Conservation (phyloP, 345 rosid genomes). For the Gynandropsis gynandra region DNA sequence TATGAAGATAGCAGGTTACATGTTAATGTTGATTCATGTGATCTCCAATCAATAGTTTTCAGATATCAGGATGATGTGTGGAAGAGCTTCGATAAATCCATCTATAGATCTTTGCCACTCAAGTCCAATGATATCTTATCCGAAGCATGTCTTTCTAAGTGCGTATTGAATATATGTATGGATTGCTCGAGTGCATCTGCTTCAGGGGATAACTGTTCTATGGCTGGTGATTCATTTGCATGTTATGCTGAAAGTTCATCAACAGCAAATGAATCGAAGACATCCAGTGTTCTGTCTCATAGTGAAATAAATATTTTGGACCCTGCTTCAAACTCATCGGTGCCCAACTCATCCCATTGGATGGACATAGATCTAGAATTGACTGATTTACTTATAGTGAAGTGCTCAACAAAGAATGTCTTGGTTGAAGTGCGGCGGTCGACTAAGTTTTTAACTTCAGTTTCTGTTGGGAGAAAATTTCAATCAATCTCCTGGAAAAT, state of each 20-base stretch:
- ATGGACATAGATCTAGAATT: slow-evolving; percentile 41
- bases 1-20: slow-evolving; percentile 48
- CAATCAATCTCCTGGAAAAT: slow-evolving; percentile 44
- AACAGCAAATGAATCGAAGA: slow-evolving; percentile 29
- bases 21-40: slow-evolving; percentile 35
- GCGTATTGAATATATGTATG: slow-evolving; percentile 38
- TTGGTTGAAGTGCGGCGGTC: slow-evolving; percentile 42
- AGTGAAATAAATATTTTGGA: slow-evolving; percentile 33
- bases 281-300: slow-evolving; percentile 30
- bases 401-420: slow-evolving; percentile 43
- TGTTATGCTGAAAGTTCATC: slow-evolving; percentile 23
- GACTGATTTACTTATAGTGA: slow-evolving; percentile 43
- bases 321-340: slow-evolving; percentile 30
- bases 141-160: slow-evolving; percentile 57
- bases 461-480: slow-evolving; percentile 49
- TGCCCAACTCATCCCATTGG: slow-evolving; percentile 33
- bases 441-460: slow-evolving; percentile 46
- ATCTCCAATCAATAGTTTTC: slow-evolving; percentile 43
- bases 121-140: slow-evolving; percentile 46
- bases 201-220: slow-evolving; percentile 23
- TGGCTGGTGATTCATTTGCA: slow-evolving; percentile 27
- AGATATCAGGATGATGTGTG: slow-evolving; percentile 38
- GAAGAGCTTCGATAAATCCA: slow-evolving; percentile 38
- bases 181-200: slow-evolving; percentile 36
- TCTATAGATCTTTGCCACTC: slow-evolving; percentile 29